Evolutionary conservation across 1,284 basidiomycete genomes (phyloP).

Genomic region (Trichosporon sp.): DNA sequence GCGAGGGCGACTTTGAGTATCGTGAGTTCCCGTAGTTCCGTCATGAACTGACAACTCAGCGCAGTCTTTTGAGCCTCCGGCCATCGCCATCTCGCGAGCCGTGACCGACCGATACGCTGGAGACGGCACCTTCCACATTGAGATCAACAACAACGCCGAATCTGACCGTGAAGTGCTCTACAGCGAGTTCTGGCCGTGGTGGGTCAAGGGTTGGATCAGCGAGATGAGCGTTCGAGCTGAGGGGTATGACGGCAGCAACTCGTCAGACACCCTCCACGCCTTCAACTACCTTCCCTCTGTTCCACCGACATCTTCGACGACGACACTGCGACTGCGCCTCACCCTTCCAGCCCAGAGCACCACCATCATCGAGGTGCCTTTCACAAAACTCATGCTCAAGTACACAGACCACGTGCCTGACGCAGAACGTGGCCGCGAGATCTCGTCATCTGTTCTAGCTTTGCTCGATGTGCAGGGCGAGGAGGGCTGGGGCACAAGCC

Average conservation of each 20-base stretch:
- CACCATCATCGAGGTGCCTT: constrained; percentile 64
- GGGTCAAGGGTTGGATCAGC: constrained; percentile 81
- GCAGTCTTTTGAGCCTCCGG: constrained; percentile 40
- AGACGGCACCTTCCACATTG: constrained; percentile 64
- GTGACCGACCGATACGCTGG: constrained; percentile 72
- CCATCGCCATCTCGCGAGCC: constrained; percentile 64
- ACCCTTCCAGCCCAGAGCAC: constrained; percentile 62
- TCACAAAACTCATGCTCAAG: constrained; percentile 77
- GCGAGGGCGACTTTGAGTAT: constrained; percentile 46
- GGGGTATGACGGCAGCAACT: constrained; percentile 19
- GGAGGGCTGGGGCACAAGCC: not conserved
- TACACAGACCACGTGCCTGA: constrained; percentile 96
- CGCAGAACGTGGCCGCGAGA: constrained; percentile 87
- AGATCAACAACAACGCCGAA: constrained; percentile 61
- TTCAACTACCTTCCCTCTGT: constrained; percentile 62
- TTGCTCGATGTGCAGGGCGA: constrained; percentile 31
- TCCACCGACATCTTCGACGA: constrained; percentile 62
- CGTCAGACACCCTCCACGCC: constrained; percentile 54
- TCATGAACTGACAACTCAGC: not conserved
- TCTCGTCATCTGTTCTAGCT: constrained; percentile 70
- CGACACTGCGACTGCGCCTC: constrained; percentile 67
- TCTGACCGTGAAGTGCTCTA: constrained; percentile 60
- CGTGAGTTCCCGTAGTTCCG: constrained; percentile 30
- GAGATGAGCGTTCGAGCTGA: constrained; percentile 57
- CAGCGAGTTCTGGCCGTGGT: constrained; percentile 89